phyloP scores from a whole-genome alignment of 2,329 filamentous ascomycete species.

The Hypomyces perniciosus region DNA sequence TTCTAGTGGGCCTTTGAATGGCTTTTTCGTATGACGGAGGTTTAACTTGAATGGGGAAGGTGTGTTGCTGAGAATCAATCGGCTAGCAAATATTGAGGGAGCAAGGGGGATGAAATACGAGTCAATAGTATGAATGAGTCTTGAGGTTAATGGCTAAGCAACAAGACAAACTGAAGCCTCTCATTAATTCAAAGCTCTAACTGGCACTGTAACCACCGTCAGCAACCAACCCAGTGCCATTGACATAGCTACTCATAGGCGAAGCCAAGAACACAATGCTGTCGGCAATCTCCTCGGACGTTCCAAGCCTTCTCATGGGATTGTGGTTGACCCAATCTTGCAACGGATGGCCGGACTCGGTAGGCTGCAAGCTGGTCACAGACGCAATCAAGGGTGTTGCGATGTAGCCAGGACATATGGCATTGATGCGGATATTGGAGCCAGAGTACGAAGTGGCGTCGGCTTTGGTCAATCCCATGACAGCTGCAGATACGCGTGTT shows the following conservation, averaged over 20 bases:
- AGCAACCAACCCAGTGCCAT: constrained; percentile 40
- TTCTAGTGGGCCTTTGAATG: no score
- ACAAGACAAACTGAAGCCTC: neutral
- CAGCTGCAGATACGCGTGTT: constrained; percentile 18
- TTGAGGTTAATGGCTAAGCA: no score
- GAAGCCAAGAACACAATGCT: constrained; percentile 46
- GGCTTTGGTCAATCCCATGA: constrained; percentile 47
- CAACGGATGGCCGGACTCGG: constrained; percentile 24
- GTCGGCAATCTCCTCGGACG: constrained; percentile 49
- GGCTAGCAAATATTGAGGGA: no score
- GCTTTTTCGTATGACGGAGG: no score
- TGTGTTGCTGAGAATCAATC: no score
- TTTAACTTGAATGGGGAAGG: no score
- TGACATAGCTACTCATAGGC: constrained; percentile 47
- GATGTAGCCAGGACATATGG: constrained; percentile 51
- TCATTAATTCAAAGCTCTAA: neutral
- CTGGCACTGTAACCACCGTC: constrained; percentile 36
- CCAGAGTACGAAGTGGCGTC: constrained; percentile 48
- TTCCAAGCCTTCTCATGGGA: constrained; percentile 41
- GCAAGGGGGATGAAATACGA: no score
- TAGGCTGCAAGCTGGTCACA: constrained; percentile 18
- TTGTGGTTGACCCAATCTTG: constrained; percentile 36
- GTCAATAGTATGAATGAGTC: no score
- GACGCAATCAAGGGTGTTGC: constrained; percentile 32
- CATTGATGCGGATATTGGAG: constrained; percentile 51